These are phyloP conservation scores for Macroventuria anomochaeta DNA, from an alignment of 2,329 filamentous ascomycete species.

Conservation along the genomic window DNA sequence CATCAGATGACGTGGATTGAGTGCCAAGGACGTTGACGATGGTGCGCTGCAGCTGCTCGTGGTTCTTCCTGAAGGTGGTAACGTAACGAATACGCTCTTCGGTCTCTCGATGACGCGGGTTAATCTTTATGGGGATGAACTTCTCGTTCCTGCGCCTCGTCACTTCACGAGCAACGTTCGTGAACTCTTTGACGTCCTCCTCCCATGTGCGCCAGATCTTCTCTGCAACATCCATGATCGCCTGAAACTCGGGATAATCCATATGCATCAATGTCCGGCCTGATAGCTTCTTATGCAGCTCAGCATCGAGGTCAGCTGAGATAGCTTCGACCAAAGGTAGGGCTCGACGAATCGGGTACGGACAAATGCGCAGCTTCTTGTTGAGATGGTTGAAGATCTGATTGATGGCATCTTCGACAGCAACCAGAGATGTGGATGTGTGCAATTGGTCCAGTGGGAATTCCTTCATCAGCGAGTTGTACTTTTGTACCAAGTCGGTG, in stretches of 20 bases:
- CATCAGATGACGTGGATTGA: constrained; percentile 52
- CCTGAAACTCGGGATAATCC: constrained; percentile 87
- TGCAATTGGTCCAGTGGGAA: constrained; percentile 95
- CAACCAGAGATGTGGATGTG: constrained; percentile 86
- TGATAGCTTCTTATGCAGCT: constrained; percentile 83
- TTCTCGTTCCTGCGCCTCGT: constrained; percentile 93
- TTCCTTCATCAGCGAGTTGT: constrained; percentile 98
- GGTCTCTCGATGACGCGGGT: constrained; percentile 82
- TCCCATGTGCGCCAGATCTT: constrained; percentile 93
- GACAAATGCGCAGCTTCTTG: constrained; percentile 95
- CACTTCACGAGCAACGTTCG: constrained; percentile 93
- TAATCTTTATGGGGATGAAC: constrained; percentile 98
- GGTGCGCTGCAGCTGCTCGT: constrained; percentile 95
- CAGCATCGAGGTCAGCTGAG: constrained; percentile 86
- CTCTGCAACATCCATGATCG: constrained; percentile 81
- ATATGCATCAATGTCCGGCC: constrained; percentile 90
- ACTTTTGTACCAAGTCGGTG: constrained; percentile 95
- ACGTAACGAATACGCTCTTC: constrained; percentile 94
- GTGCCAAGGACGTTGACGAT: constrained; percentile 96
- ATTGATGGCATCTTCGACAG: constrained; percentile 85
- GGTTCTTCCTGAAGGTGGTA: constrained; percentile 91
- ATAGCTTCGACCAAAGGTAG: constrained; percentile 96
- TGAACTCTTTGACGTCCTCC: constrained; percentile 95
- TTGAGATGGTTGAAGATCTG: constrained; percentile 95
- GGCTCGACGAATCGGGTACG: constrained; percentile 90